Evolutionary conservation across 164 flowering plant genomes (phyloP).

Genomic region (Liquidambar formosana): DNA sequence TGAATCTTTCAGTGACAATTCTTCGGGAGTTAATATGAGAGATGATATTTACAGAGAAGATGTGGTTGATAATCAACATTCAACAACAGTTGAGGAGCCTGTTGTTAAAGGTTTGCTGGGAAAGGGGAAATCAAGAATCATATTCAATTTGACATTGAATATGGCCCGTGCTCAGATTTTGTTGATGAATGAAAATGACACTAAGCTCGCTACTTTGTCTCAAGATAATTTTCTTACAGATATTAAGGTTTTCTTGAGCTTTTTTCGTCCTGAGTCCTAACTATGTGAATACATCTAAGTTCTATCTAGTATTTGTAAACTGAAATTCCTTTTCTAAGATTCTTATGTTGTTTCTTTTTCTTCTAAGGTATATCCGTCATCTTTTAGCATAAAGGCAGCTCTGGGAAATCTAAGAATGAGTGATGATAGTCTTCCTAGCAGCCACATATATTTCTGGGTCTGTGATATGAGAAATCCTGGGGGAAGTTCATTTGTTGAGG

Average conservation of each 20-base stretch:
- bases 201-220: conserved; percentile 79
- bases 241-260: conserved; percentile 61
- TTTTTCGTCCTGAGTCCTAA: not conserved
- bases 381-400: conserved; percentile 85
- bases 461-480: conserved; percentile 99
- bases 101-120: conserved; percentile 77
- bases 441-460: conserved; percentile 81
- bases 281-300: not conserved
- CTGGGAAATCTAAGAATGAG: conserved; percentile 90
- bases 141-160: conserved; percentile 67
- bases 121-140: conserved; percentile 82
- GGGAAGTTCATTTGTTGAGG: conserved; percentile 98
- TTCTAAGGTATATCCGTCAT: conserved; percentile 82
- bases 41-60: conserved; percentile 32
- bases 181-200: conserved; percentile 82
- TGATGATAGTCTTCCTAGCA: conserved; percentile 75
- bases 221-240: conserved; percentile 83
- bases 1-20: conserved; percentile 44
- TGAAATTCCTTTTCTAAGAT: not conserved
- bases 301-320: not conserved
- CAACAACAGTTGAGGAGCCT: conserved; percentile 44
- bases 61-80: conserved; percentile 29
- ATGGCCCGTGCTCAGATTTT: conserved; percentile 87
- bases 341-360: conserved; percentile 6
- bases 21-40: conserved; percentile 31